Conservation (phyloP, 225 moss, liverwort and hornwort genomes). For the Sphagnum contortum region DNA sequence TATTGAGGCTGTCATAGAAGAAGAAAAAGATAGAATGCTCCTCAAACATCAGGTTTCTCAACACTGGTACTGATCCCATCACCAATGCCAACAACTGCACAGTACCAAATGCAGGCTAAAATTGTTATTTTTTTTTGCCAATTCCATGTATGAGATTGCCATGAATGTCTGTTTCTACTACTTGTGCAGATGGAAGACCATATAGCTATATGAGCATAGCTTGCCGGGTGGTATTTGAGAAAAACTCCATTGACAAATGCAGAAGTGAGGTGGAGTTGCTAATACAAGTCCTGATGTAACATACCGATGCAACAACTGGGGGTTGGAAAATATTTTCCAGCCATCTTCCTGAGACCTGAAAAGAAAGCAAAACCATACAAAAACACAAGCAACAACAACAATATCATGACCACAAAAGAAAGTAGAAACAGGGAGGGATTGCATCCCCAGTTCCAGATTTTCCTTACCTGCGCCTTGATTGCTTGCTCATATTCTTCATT, state of each 20-base stretch:
- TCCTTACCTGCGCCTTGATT: too few relatives aligned
- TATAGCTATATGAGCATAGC: not conserved
- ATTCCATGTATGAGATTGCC: not conserved
- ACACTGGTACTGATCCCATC: too few relatives aligned
- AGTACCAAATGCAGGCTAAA: not conserved
- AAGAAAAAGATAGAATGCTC: constrained; percentile 8
- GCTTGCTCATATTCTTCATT: not conserved
- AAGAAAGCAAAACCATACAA: constrained; percentile 9
- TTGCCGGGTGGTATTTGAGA: not conserved
- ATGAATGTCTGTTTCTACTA: not conserved
- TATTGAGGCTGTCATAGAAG: constrained; percentile 30
- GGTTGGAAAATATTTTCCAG: constrained; percentile 58
- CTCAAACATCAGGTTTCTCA: too few relatives aligned
- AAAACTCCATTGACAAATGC: not conserved
- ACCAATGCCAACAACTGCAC: constrained; percentile 6
- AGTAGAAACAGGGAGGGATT: too few relatives aligned
- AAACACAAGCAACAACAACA: not conserved
- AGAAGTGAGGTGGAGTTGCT: too few relatives aligned
- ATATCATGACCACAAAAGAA: too few relatives aligned
- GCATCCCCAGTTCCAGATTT: too few relatives aligned
- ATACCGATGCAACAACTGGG: constrained; percentile 79
- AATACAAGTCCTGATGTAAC: constrained; percentile 1
- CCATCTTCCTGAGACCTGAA: constrained; percentile 11
- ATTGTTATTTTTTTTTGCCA: not conserved
- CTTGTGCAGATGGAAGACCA: not conserved